Evolutionary conservation across 73 alveolate genomes (phyloP), one percentile per base, ranked within the genome.

Genomic region (Stentor roeselii): DNA sequence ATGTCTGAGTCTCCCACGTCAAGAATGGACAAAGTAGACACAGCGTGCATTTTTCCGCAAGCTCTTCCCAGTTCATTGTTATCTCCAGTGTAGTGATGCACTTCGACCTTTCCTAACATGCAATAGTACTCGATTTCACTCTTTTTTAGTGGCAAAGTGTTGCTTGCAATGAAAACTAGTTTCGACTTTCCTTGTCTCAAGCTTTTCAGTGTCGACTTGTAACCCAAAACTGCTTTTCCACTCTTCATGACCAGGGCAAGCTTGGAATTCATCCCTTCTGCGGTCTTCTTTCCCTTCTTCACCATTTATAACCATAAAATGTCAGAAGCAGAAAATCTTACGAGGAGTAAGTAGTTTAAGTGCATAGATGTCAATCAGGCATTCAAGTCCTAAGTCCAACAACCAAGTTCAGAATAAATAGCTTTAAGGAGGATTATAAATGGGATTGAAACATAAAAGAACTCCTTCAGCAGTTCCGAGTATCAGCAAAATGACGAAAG

Each of bases 121-220:
- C 98, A 96, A 94, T 96, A 96, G 96, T 96, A 96, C 76, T 96
- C 98, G 39, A 96, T 92, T 87, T 96, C 97, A 60, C 98, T 95
- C 92, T 96, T 97, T 88, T 97, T 96, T 83, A 96, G 90, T 86
- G 97, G 90, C 35, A 98, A 99, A 91, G 98, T 91, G 92, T 96
- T 96, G 94, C 95, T 96, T 41, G 98, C 87, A 77, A 96, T 96
- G 88, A 96, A 87, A 42, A 95, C 95, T 83, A 96, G 88, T 89
- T 88, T 86, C 42, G 95, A 94, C 86, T 90, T 61, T 27, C 99
- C 99, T 84, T 92, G 92, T 93, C 99, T 95, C 91, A 96, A 78
- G 59, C 97, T 84, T 91, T 96, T 96, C 84, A 96, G 87, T 85
- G 99, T 92, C 76, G 90, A 91, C 84, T 96, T 96, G 94, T 95